Evolutionary conservation across 2,329 filamentous ascomycete genomes (phyloP).

Genomic region (Apiospora arundinis): DNA sequence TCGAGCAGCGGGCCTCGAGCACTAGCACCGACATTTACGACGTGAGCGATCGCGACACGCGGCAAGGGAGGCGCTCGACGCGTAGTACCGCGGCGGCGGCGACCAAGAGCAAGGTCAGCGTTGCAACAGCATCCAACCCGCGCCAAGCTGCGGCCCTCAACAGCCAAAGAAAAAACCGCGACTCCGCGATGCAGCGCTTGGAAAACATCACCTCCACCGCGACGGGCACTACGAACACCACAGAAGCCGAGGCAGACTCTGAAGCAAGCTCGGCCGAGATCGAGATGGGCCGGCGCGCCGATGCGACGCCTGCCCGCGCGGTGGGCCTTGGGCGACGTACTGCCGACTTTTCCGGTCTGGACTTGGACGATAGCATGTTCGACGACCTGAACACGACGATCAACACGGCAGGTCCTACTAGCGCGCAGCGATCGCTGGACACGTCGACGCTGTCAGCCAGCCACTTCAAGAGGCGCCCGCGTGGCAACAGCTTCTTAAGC

Average conservation of each 20-base stretch:
- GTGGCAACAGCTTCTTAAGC: conserved; percentile 41
- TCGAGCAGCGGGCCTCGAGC: conserved; percentile 23
- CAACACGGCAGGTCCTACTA: conserved; percentile 36
- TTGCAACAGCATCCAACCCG: conserved; percentile 25
- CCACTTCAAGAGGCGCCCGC: conserved; percentile 40
- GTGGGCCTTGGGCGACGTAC: conserved; percentile 28
- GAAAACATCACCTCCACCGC: conserved; percentile 40
- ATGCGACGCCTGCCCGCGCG: conserved; percentile 35
- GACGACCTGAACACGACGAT: conserved; percentile 42
- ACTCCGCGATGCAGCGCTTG: conserved; percentile 39
- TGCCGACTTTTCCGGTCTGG: conserved; percentile 39
- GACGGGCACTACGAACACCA: conserved; percentile 27
- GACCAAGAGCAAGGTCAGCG: conserved; percentile 23
- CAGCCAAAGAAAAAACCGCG: conserved; percentile 35
- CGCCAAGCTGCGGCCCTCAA: conserved; percentile 34
- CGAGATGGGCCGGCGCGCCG: conserved; percentile 26
- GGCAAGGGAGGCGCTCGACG: conserved; percentile 34
- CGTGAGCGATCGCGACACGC: conserved; percentile 41
- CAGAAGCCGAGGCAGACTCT: conserved; percentile 28
- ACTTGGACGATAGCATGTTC: conserved; percentile 42
- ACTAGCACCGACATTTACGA: conserved; percentile 40
- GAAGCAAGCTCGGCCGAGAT: conserved; percentile 32
- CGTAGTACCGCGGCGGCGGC: conserved; percentile 29
- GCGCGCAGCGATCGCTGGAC: conserved; percentile 39
- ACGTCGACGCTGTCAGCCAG: conserved; percentile 40